These are phyloP conservation scores for Nakaseomyces nivariensis DNA, from an alignment of 1,139 yeast species.

Conservation along the genomic window DNA sequence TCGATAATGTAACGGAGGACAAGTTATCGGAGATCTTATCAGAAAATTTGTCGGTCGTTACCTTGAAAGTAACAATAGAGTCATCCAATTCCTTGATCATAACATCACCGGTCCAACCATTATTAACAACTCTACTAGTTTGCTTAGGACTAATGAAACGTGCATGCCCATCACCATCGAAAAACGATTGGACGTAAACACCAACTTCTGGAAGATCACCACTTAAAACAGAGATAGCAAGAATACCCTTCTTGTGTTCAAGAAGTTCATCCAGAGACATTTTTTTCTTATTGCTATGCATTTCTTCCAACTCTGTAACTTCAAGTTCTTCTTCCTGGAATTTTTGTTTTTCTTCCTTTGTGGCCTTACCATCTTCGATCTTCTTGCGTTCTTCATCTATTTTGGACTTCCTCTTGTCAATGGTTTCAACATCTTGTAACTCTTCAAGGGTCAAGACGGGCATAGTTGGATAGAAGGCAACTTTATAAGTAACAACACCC, in stretches of 20 bases:
- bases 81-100: slow-evolving; percentile 66
- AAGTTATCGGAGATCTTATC: slow-evolving; percentile 49
- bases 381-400: slow-evolving; percentile 25
- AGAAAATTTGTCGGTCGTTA: slow-evolving; percentile 44
- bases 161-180: slow-evolving; percentile 63
- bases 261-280: slow-evolving; percentile 55
- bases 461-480: slow-evolving; percentile 73
- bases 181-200: slow-evolving; percentile 58
- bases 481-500: slow-evolving; percentile 63
- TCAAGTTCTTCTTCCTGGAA: slow-evolving; percentile 27
- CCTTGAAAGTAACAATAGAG: slow-evolving; percentile 56
- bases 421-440: slow-evolving; percentile 44
- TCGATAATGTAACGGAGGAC: slow-evolving; percentile 59
- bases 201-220: slow-evolving; percentile 46
- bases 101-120: slow-evolving; percentile 62
- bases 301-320: slow-evolving; percentile 33
- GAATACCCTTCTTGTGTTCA: slow-evolving; percentile 62
- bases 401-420: slow-evolving; percentile 31
- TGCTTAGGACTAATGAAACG: slow-evolving; percentile 47
- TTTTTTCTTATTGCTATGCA: slow-evolving; percentile 40
- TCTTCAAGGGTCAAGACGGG: slow-evolving; percentile 74
- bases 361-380: slow-evolving; percentile 23
- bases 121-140: slow-evolving; percentile 33
- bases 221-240: slow-evolving; percentile 55
- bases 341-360: slow-evolving; percentile 21